Percentiles rank a stretch among this genome's conserved stretches.
These are phyloP conservation scores for Acmispon strigosus DNA, from an alignment of 306 rosid species.

Conservation along the genomic window DNA sequence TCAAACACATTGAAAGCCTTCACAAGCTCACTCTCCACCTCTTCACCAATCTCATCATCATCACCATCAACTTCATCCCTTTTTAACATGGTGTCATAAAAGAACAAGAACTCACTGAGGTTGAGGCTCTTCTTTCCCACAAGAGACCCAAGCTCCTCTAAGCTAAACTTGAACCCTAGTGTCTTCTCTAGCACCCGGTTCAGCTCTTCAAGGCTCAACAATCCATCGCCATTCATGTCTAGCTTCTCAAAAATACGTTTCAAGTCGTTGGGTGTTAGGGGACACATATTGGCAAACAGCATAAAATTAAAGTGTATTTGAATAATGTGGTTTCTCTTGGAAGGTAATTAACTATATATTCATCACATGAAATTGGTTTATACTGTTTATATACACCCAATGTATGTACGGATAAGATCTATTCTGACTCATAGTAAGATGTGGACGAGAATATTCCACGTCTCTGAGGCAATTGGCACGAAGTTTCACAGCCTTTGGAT, in stretches of 20 bases:
- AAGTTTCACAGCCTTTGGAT: no score
- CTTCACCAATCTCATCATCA: neutral
- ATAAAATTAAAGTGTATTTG: no score
- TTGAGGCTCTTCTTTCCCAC: slow-evolving; percentile 44
- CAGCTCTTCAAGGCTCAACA: slow-evolving; percentile 55
- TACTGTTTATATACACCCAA: no score
- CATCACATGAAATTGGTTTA: no score
- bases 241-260: slow-evolving; percentile 57
- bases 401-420: no score
- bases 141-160: slow-evolving; percentile 42
- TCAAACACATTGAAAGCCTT: slow-evolving; percentile 73
- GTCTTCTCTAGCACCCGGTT: slow-evolving; percentile 36
- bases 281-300: slow-evolving; percentile 25
- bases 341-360: no score
- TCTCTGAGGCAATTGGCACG: no score
- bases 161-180: slow-evolving; percentile 9
- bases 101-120: slow-evolving; percentile 52
- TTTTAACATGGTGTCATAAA: slow-evolving; percentile 45
- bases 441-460: no score
- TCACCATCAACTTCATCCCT: neutral
- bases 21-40: slow-evolving; percentile 44
- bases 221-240: slow-evolving; percentile 57
- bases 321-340: no score
- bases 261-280: slow-evolving; percentile 44
- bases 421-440: no score